Evolutionary conservation across 1,284 basidiomycete species (phyloP), one percentile per base, ranked within the genome.

Genomic region (Ceratobasidium sp.): DNA sequence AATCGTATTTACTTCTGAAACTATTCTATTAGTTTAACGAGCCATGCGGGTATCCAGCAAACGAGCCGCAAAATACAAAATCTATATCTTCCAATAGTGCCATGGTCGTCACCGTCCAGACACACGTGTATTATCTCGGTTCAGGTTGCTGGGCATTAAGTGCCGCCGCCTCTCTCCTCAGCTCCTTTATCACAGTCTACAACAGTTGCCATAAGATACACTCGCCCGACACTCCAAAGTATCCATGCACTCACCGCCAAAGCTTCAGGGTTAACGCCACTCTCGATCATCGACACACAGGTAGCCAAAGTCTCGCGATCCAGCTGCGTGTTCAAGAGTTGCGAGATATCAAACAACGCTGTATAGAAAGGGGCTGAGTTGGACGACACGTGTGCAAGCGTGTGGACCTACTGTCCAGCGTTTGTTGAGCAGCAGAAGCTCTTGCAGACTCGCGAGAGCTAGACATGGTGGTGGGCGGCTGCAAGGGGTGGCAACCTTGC

Each of bases 311-410:
- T 93, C 78, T 93, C 91, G 77, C 90, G 90, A 82, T 94, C 92
- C 34, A 95, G 86, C 69, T 90, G 88, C 0, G 93, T 94, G 79
- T 94, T 92, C 75, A 95, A 82, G 54, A 95, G 82, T 81, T 93
- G 91, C 16, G 93, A 93, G 75, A 95, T 92, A 75, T 94, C 92
- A 79, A 89, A 87, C 39, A 95, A 84, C 76, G 90, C 93, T 95
- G 77, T 34, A 41, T 24, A 41, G 31, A 27, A 62, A 27, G 37
- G 27, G 7, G 59, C 43, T 34, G 16, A 46, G 9, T n/a, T 48
- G 3, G 8, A 29, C 37, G 19, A 27, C 24, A 39, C 19, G 5
- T 14, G 4, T 4, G 7, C 27, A 13, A 27, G 6, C n/a, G 24
- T 6, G 27, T 24, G 8, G 5, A 85, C 90, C 79, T 81, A 92